A percentile compares a stretch with the other conserved stretches of the same genome.
Conservation (phyloP, 768 basidiomycete species). For the Lactarius sp. region DNA sequence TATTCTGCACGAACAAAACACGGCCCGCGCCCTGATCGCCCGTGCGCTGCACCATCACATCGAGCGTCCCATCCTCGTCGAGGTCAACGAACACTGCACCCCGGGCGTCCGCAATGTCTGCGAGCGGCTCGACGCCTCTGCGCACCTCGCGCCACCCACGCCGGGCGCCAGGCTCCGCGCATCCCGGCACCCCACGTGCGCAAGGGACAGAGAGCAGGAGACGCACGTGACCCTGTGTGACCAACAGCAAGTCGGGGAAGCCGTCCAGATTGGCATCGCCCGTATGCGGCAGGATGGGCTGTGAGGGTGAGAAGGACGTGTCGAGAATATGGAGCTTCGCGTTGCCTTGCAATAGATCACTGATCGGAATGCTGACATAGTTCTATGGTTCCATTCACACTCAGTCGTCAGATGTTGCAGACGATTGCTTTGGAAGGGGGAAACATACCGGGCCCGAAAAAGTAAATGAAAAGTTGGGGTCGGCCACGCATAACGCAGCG, state of each 20-base stretch:
- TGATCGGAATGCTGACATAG: constrained; percentile 62
- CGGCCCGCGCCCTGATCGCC: constrained; percentile 61
- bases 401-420: not conserved
- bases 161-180: constrained; percentile 47
- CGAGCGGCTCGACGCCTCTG: constrained; percentile 58
- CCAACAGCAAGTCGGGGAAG: constrained; percentile 80
- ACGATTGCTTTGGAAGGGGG: not conserved
- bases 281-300: constrained; percentile 74
- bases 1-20: constrained; percentile 86
- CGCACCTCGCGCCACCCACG: constrained; percentile 59
- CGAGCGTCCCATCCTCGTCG: constrained; percentile 94
- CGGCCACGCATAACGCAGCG: constrained; percentile 74
- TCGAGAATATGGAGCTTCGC: constrained; percentile 63
- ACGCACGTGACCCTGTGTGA: constrained; percentile 51
- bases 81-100: constrained; percentile 81
- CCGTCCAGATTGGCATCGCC: constrained; percentile 94
- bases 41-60: constrained; percentile 86
- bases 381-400: constrained; percentile 38
- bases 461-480: constrained; percentile 76
- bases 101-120: constrained; percentile 69
- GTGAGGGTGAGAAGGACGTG: constrained; percentile 53
- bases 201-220: constrained; percentile 65
- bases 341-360: constrained; percentile 47
- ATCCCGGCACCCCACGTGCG: constrained; percentile 43
- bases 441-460: constrained; percentile 17